Evolutionary conservation across 179 eudicot species (phyloP), one percentile per base, ranked within the genome.

Genomic region (Silene noctiflora): DNA sequence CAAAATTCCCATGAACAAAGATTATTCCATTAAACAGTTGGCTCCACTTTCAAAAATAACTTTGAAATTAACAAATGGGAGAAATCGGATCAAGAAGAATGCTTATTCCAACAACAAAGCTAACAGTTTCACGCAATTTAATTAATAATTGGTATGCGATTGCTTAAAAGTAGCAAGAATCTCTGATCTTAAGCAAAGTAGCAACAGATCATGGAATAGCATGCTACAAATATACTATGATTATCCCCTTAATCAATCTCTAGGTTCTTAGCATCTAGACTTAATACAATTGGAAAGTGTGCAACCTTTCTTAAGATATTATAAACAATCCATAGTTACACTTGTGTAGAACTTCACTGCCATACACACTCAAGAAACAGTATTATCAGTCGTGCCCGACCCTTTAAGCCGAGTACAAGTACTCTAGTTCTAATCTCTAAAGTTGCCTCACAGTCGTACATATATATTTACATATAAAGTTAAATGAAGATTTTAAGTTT

Each of bases 21-120:
- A 19, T 61, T 59, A 27, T 74, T 74, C 74, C 79, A 69, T 67
- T 62, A 24, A 65, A 71, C 25, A 71, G 75, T 71, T 46, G 13
- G 27, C 14, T 77, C 74, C 82, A 75, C 75, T 70, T 55, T 46
- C 72, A 59, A 68, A 68, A 6, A 76, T 63, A 17, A 25, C 55
- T 53, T 65, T 63, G 60, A 42, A 22, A 48, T 25, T 16, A 76
- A 31, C 75, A 64, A 66, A 65, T 76, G 77, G 59, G 33, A 67
- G 3, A 6, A 65, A 78, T 59, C 35, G 33, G 67, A 46, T 55
- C 13, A 55, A 64, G 69, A 71, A 27, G 33, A 29, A 22, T 70
- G 19, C 56, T 70, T 35, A 67, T 75, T 16, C 77, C 29, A 61
- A 72, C 48, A 67, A 20, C 20, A 65, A 65, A 17, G 76, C 58